phyloP scores from a whole-genome alignment of 257 asterid genomes.

The Penstemon newberryi region DNA sequence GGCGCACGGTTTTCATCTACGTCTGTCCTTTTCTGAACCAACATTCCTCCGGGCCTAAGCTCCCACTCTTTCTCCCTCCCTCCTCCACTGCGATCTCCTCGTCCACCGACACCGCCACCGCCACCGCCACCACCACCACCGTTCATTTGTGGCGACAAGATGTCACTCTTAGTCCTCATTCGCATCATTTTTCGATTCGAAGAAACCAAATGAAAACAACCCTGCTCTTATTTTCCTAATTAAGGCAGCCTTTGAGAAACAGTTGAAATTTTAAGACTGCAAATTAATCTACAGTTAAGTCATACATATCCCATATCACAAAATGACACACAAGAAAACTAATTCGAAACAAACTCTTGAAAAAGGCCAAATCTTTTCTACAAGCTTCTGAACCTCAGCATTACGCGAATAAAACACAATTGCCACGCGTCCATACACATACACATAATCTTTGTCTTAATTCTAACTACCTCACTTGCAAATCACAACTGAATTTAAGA shows the following conservation, averaged over 20 bases:
- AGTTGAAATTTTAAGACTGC: constrained; percentile 33
- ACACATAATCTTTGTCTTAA: constrained; percentile 14
- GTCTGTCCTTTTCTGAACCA: constrained; percentile 77
- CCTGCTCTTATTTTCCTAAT: no score
- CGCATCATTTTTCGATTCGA: constrained; percentile 55
- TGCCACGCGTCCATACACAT: constrained; percentile 35
- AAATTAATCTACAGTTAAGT: constrained; percentile 31
- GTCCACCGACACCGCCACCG: neutral
- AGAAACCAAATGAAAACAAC: no score
- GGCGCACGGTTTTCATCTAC: constrained; percentile 51
- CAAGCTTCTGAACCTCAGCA: constrained; percentile 26
- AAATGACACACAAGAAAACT: constrained; percentile 16
- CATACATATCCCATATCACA: constrained; percentile 26
- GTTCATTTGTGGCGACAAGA: constrained; percentile 37
- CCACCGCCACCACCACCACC: constrained; percentile 28
- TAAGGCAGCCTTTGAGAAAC: neutral
- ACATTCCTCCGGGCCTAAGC: constrained; percentile 89
- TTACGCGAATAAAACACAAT: constrained; percentile 26
- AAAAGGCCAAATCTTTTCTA: constrained; percentile 9
- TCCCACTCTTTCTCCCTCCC: constrained; percentile 58
- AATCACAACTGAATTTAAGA: constrained; percentile 30
- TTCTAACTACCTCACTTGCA: constrained; percentile 20
- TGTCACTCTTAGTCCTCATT: constrained; percentile 49
- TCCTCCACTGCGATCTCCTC: neutral
- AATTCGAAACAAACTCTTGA: constrained; percentile 19